phyloP scores from a whole-genome alignment of 805 yeast genomes.

The Sugiyamaella lignohabitans region DNA sequence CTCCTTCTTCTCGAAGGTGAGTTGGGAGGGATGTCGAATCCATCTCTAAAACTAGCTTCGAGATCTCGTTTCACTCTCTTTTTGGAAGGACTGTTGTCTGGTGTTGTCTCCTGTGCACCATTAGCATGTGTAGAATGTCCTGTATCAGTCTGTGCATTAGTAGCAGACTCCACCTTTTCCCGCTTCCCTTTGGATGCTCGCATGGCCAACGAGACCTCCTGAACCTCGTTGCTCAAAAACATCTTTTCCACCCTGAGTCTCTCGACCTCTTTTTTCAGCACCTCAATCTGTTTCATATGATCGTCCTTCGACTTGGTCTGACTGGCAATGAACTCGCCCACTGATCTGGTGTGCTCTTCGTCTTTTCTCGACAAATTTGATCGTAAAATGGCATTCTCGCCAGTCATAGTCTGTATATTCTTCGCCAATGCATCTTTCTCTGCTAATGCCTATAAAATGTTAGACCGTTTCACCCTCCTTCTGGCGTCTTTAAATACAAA shows the following conservation, averaged over 20 bases:
- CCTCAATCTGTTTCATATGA: slow-evolving; percentile 34
- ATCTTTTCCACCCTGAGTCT: slow-evolving; percentile 49
- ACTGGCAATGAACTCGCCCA: slow-evolving; percentile 22
- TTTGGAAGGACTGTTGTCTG: slow-evolving; percentile 11
- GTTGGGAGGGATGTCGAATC: slow-evolving; percentile 20
- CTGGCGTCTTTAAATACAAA: background rate
- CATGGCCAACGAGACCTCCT: slow-evolving; percentile 24
- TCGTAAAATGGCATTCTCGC: slow-evolving; percentile 75
- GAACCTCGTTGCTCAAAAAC: slow-evolving; percentile 46
- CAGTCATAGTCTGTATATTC: slow-evolving; percentile 51
- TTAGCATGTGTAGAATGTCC: background rate
- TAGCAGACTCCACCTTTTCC: slow-evolving; percentile 8
- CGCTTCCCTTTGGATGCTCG: background rate
- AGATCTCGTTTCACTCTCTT: slow-evolving; percentile 8
- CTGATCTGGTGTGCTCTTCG: slow-evolving; percentile 24
- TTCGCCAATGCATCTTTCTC: slow-evolving; percentile 24
- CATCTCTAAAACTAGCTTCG: slow-evolving; percentile 26
- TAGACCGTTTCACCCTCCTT: slow-evolving; percentile 4
- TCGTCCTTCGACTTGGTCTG: slow-evolving; percentile 23
- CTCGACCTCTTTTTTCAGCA: slow-evolving; percentile 38
- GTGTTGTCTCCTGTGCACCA: background rate
- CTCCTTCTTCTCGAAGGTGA: slow-evolving; percentile 6
- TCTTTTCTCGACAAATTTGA: slow-evolving; percentile 45
- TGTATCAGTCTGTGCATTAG: too few relatives aligned
- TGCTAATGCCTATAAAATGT: background rate